Conservation (phyloP, 345 rosid genomes). For the Heritiera fomes region DNA sequence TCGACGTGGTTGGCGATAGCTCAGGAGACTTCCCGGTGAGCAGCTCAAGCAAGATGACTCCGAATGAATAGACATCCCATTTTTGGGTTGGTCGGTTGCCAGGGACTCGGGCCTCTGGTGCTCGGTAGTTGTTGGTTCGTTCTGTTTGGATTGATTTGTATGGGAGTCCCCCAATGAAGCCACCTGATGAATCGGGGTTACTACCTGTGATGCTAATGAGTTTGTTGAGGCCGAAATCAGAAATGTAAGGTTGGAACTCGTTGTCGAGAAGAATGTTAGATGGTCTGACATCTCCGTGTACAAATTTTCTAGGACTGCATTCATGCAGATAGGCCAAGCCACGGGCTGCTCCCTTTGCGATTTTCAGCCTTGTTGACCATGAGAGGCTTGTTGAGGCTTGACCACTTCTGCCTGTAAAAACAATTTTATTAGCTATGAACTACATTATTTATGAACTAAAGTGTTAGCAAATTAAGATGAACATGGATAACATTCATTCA, state of each 20-base stretch:
- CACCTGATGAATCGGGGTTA: slow-evolving; percentile 60
- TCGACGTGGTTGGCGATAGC: slow-evolving; percentile 65
- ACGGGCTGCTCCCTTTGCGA: slow-evolving; percentile 86
- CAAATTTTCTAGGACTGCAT: slow-evolving; percentile 90
- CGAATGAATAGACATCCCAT: slow-evolving; percentile 89
- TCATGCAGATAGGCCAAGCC: slow-evolving; percentile 97
- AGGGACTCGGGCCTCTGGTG: slow-evolving; percentile 81
- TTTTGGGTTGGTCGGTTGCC: slow-evolving; percentile 68
- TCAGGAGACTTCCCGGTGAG: slow-evolving; percentile 93
- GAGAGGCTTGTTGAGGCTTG: slow-evolving; percentile 74
- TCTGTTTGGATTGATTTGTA: slow-evolving; percentile 66
- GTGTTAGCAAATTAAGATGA: not conserved
- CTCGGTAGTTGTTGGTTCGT: slow-evolving; percentile 61
- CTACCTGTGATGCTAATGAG: slow-evolving; percentile 78
- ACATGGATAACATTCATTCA: not conserved
- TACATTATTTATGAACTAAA: not conserved
- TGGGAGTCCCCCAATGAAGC: slow-evolving; percentile 80
- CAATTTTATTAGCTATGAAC: not conserved
- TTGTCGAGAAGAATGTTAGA: slow-evolving; percentile 88
- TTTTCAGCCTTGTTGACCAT: slow-evolving; percentile 82
- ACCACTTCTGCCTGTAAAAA: slow-evolving; percentile 68
- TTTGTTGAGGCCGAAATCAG: slow-evolving; percentile 83
- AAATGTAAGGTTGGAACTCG: slow-evolving; percentile 70
- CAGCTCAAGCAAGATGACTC: slow-evolving; percentile 78
- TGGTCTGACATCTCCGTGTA: slow-evolving; percentile 90